A percentile compares a stretch with the other conserved stretches of the same genome.
Evolutionary conservation across 2,329 filamentous ascomycete genomes (phyloP).

Genomic region (Aspergillus sp.): DNA sequence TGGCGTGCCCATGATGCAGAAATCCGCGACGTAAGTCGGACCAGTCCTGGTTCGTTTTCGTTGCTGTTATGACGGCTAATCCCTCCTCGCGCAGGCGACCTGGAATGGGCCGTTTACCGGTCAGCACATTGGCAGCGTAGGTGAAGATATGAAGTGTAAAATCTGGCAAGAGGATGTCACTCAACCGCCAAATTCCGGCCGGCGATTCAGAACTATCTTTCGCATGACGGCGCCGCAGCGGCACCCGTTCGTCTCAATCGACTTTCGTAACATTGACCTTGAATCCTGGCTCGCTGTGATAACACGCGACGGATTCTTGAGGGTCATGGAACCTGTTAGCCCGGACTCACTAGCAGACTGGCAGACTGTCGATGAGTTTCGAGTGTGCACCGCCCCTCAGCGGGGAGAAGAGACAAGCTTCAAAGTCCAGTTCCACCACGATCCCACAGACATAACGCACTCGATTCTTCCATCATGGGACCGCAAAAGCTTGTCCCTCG

Average conservation of each 20-base stretch:
- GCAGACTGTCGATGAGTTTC: constrained; percentile 74
- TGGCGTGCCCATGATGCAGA: constrained; percentile 92
- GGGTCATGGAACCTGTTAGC: constrained; percentile 82
- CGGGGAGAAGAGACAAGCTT: constrained; percentile 88
- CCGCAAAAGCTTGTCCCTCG: constrained; percentile 75
- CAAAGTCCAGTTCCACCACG: constrained; percentile 84
- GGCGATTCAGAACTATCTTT: constrained; percentile 76
- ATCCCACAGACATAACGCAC: constrained; percentile 73
- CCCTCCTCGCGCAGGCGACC: constrained; percentile 66
- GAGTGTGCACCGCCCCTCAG: constrained; percentile 70
- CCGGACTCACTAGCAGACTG: constrained; percentile 81
- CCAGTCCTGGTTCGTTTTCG: constrained; percentile 22
- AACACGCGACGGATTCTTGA: constrained; percentile 78
- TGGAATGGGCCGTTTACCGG: constrained; percentile 93
- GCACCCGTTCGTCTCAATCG: constrained; percentile 73
- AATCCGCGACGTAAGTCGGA: constrained; percentile 74
- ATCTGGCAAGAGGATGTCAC: constrained; percentile 91
- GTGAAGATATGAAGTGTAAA: constrained; percentile 86
- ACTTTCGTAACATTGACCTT: constrained; percentile 80
- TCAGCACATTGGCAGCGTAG: constrained; percentile 84
- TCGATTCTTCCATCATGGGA: constrained; percentile 79
- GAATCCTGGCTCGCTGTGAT: constrained; percentile 87
- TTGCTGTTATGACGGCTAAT: constrained; percentile 19
- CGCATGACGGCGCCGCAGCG: constrained; percentile 69
- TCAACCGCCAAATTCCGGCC: constrained; percentile 72